Conservation (phyloP, 2,329 filamentous ascomycete species). For the Aspergillus bombycis region DNA sequence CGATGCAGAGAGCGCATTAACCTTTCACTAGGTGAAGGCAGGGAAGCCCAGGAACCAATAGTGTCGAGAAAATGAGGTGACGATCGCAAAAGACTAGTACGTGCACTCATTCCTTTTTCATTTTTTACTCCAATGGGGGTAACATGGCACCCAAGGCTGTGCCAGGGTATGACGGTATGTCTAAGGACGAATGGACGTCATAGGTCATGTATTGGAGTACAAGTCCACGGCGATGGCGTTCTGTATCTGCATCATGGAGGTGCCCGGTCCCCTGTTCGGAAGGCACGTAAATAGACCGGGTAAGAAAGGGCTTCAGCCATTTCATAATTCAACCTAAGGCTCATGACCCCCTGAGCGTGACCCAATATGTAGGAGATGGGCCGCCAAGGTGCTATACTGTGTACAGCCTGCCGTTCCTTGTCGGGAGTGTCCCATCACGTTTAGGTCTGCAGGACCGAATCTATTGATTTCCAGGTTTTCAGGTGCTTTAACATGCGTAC, state of each 20-base stretch:
- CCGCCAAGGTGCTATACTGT: not conserved
- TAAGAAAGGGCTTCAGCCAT: not conserved
- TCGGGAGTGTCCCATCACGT: not conserved
- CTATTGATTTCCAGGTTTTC: not conserved
- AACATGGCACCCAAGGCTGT: not conserved
- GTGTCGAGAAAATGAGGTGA: not conserved
- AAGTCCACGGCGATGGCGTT: too few relatives aligned
- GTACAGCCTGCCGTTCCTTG: not conserved
- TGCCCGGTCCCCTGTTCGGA: not conserved
- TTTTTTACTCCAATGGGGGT: not conserved
- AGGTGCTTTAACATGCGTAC: not conserved
- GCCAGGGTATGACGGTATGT: not conserved
- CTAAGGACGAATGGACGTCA: not conserved
- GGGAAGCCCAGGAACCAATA: not conserved
- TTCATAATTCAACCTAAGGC: not conserved
- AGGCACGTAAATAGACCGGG: not conserved
- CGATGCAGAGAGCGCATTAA: not conserved
- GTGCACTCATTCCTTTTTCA: not conserved
- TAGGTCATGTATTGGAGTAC: not conserved
- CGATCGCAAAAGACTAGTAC: not conserved
- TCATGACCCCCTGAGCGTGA: not conserved
- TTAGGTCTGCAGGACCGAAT: not conserved
- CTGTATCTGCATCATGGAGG: not conserved
- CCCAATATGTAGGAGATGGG: not conserved
- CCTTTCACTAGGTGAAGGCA: not conserved